Base-by-base conservation (phyloP, 192 early-diverging fungal genomes). In the Tieghemiomyces parasiticus region DNA sequence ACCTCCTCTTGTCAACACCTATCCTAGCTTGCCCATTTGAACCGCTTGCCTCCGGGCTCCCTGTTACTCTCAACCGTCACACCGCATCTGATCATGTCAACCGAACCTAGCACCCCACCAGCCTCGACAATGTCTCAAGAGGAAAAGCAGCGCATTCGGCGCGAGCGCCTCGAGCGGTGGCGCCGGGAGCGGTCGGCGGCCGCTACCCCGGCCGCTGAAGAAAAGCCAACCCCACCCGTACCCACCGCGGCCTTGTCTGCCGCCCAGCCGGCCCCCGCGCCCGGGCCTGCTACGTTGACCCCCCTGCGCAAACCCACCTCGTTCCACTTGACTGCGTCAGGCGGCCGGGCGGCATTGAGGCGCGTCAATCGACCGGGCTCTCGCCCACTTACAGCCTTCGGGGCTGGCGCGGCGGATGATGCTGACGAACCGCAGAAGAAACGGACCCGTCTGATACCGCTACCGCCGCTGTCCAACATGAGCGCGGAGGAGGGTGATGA, bases 111-210 rank as follows among this genome's bases (percentile, higher is more conserved):
- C n/a, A n/a, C n/a, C n/a, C n/a, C n/a, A n/a, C n/a, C n/a, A n/a
- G n/a, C n/a, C n/a, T n/a, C n/a, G n/a, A n/a, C n/a, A n/a, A n/a
- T n/a, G n/a, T n/a, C 31, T 46, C 35, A 52, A 52, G 50, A 20
- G 28, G 54, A 56, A 31, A 56, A 56, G 24, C 16, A 33, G 20
- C 54, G 54, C 19, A 13, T 56, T 10, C 54, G 54, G 30, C 54
- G 54, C 24, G 54, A 56, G 34, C 30, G 54, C 16, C 54, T 56
- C 1, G 54, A 56, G 29, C 10, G 24, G 24, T 56, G 54, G 54
- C 54, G 54, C 34, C 29, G 33, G 60, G n/a, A 49, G 46, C 8
- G 59, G 31, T n/a, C n/a, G n/a, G 47, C 47, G 28, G 35, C 59
- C 42, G 14, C 14, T n/a, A 20, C 24, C 59, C 20, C 10, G 32